Conservation (phyloP, 441 rosid genomes). For the Pelargonium citronellum region DNA sequence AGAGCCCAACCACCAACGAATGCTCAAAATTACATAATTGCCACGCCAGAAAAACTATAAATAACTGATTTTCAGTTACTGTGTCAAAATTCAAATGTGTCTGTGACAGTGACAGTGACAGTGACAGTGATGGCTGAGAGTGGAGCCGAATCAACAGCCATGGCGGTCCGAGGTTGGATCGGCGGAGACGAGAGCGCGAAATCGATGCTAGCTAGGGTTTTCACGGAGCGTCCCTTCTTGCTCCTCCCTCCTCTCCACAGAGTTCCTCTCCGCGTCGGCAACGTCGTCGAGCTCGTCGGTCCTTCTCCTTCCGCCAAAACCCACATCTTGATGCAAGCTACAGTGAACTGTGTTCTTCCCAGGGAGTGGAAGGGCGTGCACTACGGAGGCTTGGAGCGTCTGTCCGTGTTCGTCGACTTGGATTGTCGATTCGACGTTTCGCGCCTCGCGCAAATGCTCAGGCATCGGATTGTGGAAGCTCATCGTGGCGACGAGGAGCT, state of each 20-base stretch:
- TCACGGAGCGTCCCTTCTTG: slow-evolving; percentile 37
- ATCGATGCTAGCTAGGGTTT: slow-evolving; percentile 56
- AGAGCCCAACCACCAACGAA: no score
- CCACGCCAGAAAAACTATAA: no score
- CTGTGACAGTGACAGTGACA: no score
- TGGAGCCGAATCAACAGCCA: background rate
- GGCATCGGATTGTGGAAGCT: slow-evolving; percentile 42
- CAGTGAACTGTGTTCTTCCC: slow-evolving; percentile 70
- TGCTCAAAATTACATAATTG: no score
- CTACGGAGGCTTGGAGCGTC: slow-evolving; percentile 60
- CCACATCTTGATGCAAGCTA: slow-evolving; percentile 51
- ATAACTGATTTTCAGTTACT: no score
- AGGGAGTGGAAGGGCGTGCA: slow-evolving; percentile 49
- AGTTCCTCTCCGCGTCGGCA: slow-evolving; percentile 64
- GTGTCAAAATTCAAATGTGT: no score
- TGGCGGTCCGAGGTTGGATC: slow-evolving; percentile 45
- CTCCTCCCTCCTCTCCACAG: slow-evolving; percentile 54
- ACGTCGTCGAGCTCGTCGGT: slow-evolving; percentile 67
- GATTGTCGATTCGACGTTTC: slow-evolving; percentile 66
- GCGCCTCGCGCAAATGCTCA: slow-evolving; percentile 57
- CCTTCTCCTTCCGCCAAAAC: slow-evolving; percentile 75
- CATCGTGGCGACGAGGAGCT: slow-evolving; percentile 45
- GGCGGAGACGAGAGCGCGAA: slow-evolving; percentile 55
- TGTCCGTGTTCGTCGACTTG: slow-evolving; percentile 59
- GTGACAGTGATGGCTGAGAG: no score